Conservation (phyloP, 2,329 filamentous ascomycete species). For the Triangularia verruculosa region DNA sequence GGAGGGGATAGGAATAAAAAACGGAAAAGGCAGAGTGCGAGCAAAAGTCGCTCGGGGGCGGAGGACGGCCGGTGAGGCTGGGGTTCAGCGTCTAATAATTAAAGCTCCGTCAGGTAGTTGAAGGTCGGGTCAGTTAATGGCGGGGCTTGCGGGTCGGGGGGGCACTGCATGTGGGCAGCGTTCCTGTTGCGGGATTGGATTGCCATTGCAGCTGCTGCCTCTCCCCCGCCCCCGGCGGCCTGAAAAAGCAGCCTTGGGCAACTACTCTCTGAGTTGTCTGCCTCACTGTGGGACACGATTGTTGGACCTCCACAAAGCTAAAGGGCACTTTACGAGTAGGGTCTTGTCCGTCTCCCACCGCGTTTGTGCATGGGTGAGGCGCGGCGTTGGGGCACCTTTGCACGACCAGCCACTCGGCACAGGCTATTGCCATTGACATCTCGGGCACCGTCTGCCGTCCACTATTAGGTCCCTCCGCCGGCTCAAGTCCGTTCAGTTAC, state of each 20-base stretch:
- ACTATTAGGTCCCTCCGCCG: neutral
- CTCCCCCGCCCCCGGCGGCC: neutral
- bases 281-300: neutral
- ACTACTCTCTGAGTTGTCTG: neutral
- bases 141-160: neutral
- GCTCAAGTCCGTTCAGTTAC: neutral
- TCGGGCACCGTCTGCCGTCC: neutral
- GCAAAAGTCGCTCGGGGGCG: neutral
- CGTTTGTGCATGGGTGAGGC: neutral
- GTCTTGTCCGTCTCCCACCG: neutral
- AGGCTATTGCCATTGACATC: neutral
- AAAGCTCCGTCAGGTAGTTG: neutral
- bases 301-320: neutral
- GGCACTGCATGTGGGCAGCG: neutral
- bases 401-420: neutral
- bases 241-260: neutral
- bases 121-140: neutral
- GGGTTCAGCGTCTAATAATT: neutral
- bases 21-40: neutral
- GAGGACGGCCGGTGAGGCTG: neutral
- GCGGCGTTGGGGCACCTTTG: neutral
- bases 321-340: neutral
- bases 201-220: neutral
- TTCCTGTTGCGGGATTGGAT: neutral
- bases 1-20: neutral